Evolutionary conservation across 371 early-diverging fungal genomes (phyloP).

Genomic region (Batrachochytrium dendrobatidis): DNA sequence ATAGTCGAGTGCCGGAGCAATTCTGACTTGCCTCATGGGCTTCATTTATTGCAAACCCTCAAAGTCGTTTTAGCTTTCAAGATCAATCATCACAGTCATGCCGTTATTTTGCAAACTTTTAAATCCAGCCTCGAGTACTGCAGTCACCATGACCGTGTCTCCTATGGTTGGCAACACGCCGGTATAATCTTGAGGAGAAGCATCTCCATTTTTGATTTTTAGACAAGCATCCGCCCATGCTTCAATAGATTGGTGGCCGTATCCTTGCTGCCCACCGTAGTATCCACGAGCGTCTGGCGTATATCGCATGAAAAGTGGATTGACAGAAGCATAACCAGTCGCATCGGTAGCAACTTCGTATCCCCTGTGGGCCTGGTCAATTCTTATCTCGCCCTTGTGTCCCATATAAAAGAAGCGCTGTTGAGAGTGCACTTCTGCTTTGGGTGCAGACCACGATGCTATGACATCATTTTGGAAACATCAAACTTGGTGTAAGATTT

Average conservation of each 20-base stretch:
- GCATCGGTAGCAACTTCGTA: conserved; percentile 37
- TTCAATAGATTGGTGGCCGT: conserved; percentile 41
- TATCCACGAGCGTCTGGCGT: conserved; percentile 39
- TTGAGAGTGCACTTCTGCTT: conserved; percentile 46
- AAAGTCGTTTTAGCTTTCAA: no score
- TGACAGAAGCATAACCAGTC: conserved; percentile 27
- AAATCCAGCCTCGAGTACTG: conserved; percentile 46
- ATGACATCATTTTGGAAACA: no score
- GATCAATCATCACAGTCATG: background rate
- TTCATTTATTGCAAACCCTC: no score
- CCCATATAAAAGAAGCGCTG: conserved; percentile 46
- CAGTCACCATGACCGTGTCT: conserved; percentile 38
- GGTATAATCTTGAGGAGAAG: conserved; percentile 20
- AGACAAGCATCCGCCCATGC: conserved; percentile 32
- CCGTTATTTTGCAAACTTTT: conserved; percentile 32
- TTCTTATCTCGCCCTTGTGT: conserved; percentile 36
- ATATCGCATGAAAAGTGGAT: conserved; percentile 46
- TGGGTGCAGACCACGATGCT: conserved; percentile 48
- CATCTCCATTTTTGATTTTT: conserved; percentile 23
- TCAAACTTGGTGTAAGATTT: no score
- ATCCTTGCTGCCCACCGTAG: conserved; percentile 40
- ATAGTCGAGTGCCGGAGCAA: no score
- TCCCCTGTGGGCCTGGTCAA: conserved; percentile 51
- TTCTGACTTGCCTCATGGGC: no score
- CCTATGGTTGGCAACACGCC: conserved; percentile 33